A percentile compares a stretch with the other conserved stretches of the same genome.
Conservation (phyloP, 805 yeast species). For the Metschnikowia lunata region DNA sequence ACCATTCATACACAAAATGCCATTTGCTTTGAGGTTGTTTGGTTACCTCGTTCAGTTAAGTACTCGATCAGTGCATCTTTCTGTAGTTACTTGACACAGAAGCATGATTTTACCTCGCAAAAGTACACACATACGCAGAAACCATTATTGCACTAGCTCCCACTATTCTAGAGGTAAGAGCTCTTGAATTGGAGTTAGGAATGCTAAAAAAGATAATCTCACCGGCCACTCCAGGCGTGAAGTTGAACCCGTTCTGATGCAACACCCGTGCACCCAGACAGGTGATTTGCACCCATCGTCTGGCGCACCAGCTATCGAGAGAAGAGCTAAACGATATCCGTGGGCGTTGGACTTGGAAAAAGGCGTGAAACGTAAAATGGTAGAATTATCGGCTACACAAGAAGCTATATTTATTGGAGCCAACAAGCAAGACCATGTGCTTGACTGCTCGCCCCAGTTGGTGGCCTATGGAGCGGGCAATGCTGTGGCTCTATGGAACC, state of each 20-base stretch:
- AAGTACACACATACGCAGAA: too few relatives aligned
- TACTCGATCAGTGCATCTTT: too few relatives aligned
- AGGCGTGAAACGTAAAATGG: background rate
- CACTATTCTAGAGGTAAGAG: too few relatives aligned
- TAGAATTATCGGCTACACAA: conserved; percentile 12
- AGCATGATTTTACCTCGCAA: too few relatives aligned
- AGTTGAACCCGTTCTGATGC: background rate
- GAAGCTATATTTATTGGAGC: conserved; percentile 72
- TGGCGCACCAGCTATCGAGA: background rate
- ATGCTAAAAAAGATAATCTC: too few relatives aligned
- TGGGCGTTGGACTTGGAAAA: background rate
- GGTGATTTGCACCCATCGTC: conserved; percentile 15
- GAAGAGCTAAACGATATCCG: background rate
- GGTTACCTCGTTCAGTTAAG: too few relatives aligned
- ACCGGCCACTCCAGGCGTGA: too few relatives aligned
- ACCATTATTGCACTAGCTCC: too few relatives aligned
- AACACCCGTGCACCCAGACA: conserved; percentile 14
- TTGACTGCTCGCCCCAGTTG: conserved; percentile 44
- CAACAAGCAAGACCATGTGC: conserved; percentile 57
- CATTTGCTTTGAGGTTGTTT: too few relatives aligned
- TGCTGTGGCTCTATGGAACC: conserved; percentile 67
- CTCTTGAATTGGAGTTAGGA: too few relatives aligned
- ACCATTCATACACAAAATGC: too few relatives aligned
- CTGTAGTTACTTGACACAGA: too few relatives aligned
- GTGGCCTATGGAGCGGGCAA: conserved; percentile 73